Evolutionary conservation across 2,329 filamentous ascomycete genomes (phyloP).

Genomic region (Cladosporium austrohemisphaericum): DNA sequence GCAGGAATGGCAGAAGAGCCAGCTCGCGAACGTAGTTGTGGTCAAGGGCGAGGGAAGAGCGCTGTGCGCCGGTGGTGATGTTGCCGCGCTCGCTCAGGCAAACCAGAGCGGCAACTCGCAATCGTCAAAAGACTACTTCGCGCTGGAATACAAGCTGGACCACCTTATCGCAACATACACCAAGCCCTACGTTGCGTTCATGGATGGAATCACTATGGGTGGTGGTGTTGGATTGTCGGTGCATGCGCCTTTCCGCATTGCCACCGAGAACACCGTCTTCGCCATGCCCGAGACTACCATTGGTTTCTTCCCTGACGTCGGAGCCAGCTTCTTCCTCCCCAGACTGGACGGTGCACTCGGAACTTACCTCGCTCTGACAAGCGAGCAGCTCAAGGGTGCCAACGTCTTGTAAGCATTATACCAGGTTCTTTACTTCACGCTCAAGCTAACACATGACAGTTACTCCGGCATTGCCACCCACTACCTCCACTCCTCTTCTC

Average conservation of each 20-base stretch:
- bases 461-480: conserved; percentile 93
- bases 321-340: conserved; percentile 92
- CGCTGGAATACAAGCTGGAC: conserved; percentile 90
- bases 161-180: conserved; percentile 90
- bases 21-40: conserved; percentile 87
- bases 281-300: conserved; percentile 99
- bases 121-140: conserved; percentile 81
- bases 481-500: conserved; percentile 86
- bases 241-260: conserved; percentile 93
- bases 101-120: conserved; percentile 66
- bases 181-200: conserved; percentile 91
- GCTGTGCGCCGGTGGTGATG: conserved; percentile 92
- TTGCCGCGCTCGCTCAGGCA: conserved; percentile 69
- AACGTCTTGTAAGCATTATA: conserved; percentile 59
- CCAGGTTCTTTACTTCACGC: no score
- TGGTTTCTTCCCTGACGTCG: conserved; percentile 97
- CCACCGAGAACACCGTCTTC: conserved; percentile 91
- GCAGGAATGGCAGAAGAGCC: conserved; percentile 90
- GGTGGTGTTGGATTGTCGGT: conserved; percentile 91
- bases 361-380: conserved; percentile 90
- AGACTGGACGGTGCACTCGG: conserved; percentile 81
- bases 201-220: conserved; percentile 98
- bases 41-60: conserved; percentile 86
- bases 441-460: conserved; percentile 17
- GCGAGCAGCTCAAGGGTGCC: conserved; percentile 73